Conservation (phyloP, 306 rosid species). For the Ammopiptanthus mongolicus region DNA sequence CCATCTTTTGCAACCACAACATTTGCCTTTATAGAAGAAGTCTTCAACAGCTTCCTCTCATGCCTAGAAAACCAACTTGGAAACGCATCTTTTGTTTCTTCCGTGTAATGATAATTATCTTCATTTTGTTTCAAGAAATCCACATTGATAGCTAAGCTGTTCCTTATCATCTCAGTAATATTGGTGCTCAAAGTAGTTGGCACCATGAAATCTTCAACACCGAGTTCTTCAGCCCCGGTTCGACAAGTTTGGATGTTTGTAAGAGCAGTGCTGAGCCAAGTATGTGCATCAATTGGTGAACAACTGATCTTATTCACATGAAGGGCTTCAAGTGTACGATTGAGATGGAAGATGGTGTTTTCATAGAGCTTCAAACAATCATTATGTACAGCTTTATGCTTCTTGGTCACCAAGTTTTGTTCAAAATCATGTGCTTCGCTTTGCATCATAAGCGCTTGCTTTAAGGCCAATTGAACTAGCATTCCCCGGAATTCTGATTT, state of each 20-base stretch:
- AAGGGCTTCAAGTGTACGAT: slow-evolving; percentile 46
- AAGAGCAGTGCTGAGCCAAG: slow-evolving; percentile 84
- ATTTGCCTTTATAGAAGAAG: slow-evolving; percentile 29
- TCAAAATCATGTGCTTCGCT: slow-evolving; percentile 6
- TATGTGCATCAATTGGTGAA: slow-evolving; percentile 61
- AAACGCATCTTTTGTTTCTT: slow-evolving; percentile 12
- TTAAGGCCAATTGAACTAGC: slow-evolving; percentile 40
- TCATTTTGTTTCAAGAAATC: slow-evolving; percentile 7
- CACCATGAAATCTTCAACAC: slow-evolving; percentile 31
- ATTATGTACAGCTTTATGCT: slow-evolving; percentile 33
- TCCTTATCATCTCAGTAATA: slow-evolving; percentile 65
- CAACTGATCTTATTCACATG: neutral
- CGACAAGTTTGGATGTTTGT: slow-evolving; percentile 59
- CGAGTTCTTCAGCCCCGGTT: slow-evolving; percentile 49
- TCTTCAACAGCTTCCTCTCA: slow-evolving; percentile 50
- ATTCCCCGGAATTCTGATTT: slow-evolving; percentile 33
- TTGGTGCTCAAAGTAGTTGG: slow-evolving; percentile 29
- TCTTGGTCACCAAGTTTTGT: slow-evolving; percentile 15
- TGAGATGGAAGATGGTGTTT: slow-evolving; percentile 49
- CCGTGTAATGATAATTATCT: neutral
- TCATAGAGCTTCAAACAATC: slow-evolving; percentile 63
- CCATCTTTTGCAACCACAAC: slow-evolving; percentile 87
- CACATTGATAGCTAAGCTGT: slow-evolving; percentile 62
- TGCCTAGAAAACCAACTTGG: slow-evolving; percentile 56
- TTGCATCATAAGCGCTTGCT: slow-evolving; percentile 36